A percentile compares a stretch with the other conserved stretches of the same genome.
phyloP scores from a whole-genome alignment of 2,329 filamentous ascomycete species.

The Fusarium kyushuense region DNA sequence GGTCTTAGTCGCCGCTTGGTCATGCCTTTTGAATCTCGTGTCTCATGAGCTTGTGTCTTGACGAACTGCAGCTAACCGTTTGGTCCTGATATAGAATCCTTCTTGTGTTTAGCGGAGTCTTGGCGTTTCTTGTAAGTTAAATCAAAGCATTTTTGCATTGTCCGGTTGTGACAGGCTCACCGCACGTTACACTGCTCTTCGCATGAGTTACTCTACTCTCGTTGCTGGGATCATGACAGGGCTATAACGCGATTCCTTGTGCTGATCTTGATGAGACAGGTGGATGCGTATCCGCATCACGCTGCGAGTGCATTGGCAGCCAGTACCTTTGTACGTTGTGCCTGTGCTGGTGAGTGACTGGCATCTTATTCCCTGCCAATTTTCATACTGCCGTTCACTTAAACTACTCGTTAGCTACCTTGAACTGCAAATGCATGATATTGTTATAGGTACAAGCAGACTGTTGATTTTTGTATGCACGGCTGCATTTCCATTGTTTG shows the following conservation, averaged over 20 bases:
- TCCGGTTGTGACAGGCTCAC: constrained; percentile 20
- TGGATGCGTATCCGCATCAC: constrained; percentile 81
- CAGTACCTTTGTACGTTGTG: constrained; percentile 82
- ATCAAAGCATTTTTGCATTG: background rate
- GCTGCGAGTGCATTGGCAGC: constrained; percentile 84
- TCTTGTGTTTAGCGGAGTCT: constrained; percentile 84
- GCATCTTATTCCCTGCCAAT: background rate
- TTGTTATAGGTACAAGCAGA: constrained; percentile 1
- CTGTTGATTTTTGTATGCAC: background rate
- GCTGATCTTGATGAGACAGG: constrained; percentile 54
- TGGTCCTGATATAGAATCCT: constrained; percentile 67
- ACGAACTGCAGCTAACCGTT: constrained; percentile 47
- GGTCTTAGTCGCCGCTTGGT: constrained; percentile 52
- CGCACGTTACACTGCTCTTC: constrained; percentile 20
- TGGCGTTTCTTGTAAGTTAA: constrained; percentile 83
- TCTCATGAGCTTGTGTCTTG: constrained; percentile 26
- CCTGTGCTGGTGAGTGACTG: constrained; percentile 72
- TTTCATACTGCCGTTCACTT: constrained; percentile 18
- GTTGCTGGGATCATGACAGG: constrained; percentile 20
- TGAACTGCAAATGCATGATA: background rate
- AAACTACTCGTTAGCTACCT: background rate
- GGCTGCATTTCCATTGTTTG: constrained; percentile 83
- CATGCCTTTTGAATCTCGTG: constrained; percentile 46
- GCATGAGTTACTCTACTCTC: background rate
- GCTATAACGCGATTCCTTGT: background rate